phyloP scores from a whole-genome alignment of 495 filamentous ascomycete species.

The Aspergillus ostianus region DNA sequence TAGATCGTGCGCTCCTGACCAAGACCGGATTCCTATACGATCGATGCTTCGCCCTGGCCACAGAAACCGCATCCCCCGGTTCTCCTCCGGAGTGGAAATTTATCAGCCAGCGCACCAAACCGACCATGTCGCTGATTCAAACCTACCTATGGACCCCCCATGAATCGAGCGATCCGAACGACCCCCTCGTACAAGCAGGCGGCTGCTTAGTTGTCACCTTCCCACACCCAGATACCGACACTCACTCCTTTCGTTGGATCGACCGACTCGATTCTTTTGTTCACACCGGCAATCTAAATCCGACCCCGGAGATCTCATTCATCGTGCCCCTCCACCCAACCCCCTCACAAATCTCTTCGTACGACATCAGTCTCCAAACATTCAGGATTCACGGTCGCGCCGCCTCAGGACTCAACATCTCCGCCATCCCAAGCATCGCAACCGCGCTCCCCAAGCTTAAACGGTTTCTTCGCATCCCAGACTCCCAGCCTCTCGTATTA shows the following conservation, averaged over 20 bases:
- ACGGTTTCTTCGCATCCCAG: constrained; percentile 14
- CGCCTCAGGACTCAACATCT: constrained; percentile 13
- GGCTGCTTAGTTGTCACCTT: constrained; percentile 18
- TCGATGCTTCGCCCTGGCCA: constrained; percentile 16
- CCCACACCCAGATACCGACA: constrained; percentile 10
- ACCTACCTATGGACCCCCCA: constrained; percentile 18
- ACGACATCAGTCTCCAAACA: constrained; percentile 7
- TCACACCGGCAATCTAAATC: constrained; percentile 8
- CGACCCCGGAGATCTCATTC: constrained; percentile 10
- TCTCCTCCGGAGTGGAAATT: constrained; percentile 17
- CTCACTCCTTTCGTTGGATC: constrained; percentile 9
- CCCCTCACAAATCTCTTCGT: constrained; percentile 1
- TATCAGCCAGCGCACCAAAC: constrained; percentile 26
- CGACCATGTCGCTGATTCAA: constrained; percentile 18
- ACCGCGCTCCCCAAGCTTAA: constrained; percentile 15
- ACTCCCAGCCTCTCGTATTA: constrained; percentile 5
- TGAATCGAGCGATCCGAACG: constrained; percentile 2
- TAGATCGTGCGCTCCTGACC: constrained; percentile 15
- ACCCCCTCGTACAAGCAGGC: constrained; percentile 14
- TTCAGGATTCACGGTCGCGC: constrained; percentile 16
- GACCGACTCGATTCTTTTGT: constrained; percentile 11
- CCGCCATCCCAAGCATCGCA: constrained; percentile 10
- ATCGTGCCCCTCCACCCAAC: constrained; percentile 13
- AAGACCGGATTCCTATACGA: constrained; percentile 20
- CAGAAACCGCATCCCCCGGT: neutral